Evolutionary conservation across 306 rosid genomes (phyloP).

Genomic region (Cucumis hystrix): DNA sequence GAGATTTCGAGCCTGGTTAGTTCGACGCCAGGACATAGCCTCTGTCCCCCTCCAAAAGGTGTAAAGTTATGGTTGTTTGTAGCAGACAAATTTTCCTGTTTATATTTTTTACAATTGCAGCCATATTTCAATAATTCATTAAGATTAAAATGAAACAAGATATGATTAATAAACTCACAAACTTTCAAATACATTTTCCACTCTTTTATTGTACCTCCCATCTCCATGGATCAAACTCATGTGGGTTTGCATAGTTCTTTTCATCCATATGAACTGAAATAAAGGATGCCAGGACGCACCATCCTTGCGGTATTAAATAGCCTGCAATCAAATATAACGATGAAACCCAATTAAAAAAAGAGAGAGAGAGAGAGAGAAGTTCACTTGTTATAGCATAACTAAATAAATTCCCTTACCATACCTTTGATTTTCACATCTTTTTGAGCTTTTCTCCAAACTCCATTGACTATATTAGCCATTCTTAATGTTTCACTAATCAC

Average conservation of each 20-base stretch:
- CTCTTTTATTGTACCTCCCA: slow-evolving; percentile 63
- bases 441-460: slow-evolving; percentile 78
- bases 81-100: slow-evolving; percentile 23
- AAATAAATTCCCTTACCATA: background rate
- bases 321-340: slow-evolving; percentile 23
- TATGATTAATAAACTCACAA: background rate
- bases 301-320: slow-evolving; percentile 48
- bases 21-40: slow-evolving; percentile 90
- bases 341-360: background rate
- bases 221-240: slow-evolving; percentile 70
- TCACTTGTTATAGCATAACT: too few relatives aligned
- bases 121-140: background rate
- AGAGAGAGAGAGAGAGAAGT: too few relatives aligned
- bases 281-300: slow-evolving; percentile 76
- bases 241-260: slow-evolving; percentile 51
- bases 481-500: slow-evolving; percentile 90
- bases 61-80: slow-evolving; percentile 31
- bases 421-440: slow-evolving; percentile 75
- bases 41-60: slow-evolving; percentile 91
- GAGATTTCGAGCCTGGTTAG: slow-evolving; percentile 60
- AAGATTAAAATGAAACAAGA: background rate
- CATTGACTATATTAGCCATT: slow-evolving; percentile 86
- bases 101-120: background rate
- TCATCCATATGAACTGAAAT: slow-evolving; percentile 66
- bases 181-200: background rate